Conservation (phyloP, 345 rosid species). For the Moringa oleifera region DNA sequence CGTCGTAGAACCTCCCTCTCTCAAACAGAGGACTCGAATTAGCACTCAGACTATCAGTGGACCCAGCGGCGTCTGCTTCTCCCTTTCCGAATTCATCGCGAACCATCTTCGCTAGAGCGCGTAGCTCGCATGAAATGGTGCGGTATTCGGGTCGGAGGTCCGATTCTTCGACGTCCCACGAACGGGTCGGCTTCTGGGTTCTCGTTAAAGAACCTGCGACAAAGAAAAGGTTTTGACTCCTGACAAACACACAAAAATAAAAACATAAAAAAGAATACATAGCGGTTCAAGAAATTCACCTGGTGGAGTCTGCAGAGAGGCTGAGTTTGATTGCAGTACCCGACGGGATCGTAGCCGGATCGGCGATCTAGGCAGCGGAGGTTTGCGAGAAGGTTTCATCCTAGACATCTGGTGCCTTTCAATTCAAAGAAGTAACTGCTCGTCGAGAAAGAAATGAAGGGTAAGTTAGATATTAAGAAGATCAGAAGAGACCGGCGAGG, state of each 20-base stretch:
- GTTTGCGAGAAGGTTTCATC: slow-evolving; percentile 57
- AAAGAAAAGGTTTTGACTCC: neutral
- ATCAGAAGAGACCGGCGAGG: neutral
- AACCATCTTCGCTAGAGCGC: slow-evolving; percentile 52
- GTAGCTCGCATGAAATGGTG: slow-evolving; percentile 62
- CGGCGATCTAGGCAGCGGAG: slow-evolving; percentile 76
- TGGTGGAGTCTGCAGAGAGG: slow-evolving; percentile 52
- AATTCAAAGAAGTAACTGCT: no score
- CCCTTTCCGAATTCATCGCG: slow-evolving; percentile 30
- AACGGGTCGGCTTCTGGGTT: slow-evolving; percentile 39
- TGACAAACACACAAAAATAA: neutral
- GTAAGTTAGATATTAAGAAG: neutral
- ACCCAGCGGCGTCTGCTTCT: slow-evolving; percentile 5
- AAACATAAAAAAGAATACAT: no score
- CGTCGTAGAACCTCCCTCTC: slow-evolving; percentile 86
- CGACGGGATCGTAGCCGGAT: slow-evolving; percentile 59
- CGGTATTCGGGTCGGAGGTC: slow-evolving; percentile 52
- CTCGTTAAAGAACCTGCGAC: slow-evolving; percentile 50
- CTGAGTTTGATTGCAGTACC: slow-evolving; percentile 31
- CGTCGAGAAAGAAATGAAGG: no score
- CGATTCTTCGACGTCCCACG: slow-evolving; percentile 25
- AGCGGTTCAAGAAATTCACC: no score
- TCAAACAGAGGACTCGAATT: slow-evolving; percentile 46
- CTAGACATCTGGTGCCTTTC: slow-evolving; percentile 33
- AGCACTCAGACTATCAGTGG: slow-evolving; percentile 7